Base-by-base conservation (phyloP, 2,329 filamentous ascomycete species). In the Metarhizium robertsii region DNA sequence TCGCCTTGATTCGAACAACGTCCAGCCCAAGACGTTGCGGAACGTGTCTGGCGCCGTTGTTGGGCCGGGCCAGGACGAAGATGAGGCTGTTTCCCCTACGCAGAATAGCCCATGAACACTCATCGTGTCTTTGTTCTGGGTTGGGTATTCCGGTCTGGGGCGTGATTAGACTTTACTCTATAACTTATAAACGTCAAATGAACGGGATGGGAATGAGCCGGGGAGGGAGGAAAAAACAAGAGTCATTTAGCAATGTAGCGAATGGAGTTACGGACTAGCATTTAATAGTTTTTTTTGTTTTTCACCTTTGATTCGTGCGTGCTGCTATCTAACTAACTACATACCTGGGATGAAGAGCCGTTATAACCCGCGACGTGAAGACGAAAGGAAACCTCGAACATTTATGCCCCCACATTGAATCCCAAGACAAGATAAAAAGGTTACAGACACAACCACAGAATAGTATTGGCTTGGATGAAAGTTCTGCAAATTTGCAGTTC, bases 1-100 rank as follows among this genome's bases (percentile, higher is more conserved):
- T n/a, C 75, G 78, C 45, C 73, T 82, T 42, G 74, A 69, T 50
- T 62, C 70, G 14, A 71, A 72, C 48, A 68, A 68, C 48, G 61
- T 60, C 30, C 69, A 71, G 55, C 61, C 69, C 54, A 75, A 74
- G 67, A 74, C 71, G 4, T 53, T 75, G 29, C 66, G 70, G 50
- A 75, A 75, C 52, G 64, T 75, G 7, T 71, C 69, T 4, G 73
- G 71, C 11, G 70, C 69, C 6, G 70, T 74, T 18, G 66, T 71
- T 6, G 65, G 63, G 10, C 53, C 25, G 57, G 53, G 50, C 16
- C 29, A 45, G 30, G 55, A 57, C 36, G 55, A 56, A 3, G 54
- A 58, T 6, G 58, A 54, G 18, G 51, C 53, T 30, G 51, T 55
- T 13, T 53, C 54, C 16, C 52, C 56, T 16, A 56, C 47, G 18